Evolutionary conservation across 352 stramenopile species (phyloP).

Genomic region (Pythium folliculosum): DNA sequence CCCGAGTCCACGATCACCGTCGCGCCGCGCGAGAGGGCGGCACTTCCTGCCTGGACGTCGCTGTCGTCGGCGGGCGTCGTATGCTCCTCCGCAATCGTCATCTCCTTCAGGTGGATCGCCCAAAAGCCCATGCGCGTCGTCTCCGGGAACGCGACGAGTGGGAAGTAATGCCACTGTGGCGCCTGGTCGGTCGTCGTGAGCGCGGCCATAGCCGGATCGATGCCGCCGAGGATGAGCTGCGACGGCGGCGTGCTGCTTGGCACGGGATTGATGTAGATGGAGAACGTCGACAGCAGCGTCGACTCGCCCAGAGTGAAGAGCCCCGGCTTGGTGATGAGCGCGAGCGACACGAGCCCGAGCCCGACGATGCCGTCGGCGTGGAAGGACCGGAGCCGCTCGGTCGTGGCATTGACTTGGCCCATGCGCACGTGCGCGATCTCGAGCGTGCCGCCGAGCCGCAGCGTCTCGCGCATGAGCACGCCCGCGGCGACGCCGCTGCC

Average conservation of each 20-base stretch:
- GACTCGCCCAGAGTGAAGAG: constrained; percentile 33
- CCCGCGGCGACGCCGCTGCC: constrained; percentile 61
- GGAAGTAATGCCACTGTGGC: constrained; percentile 52
- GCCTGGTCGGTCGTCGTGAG: constrained; percentile 7
- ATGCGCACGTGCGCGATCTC: constrained; percentile 44
- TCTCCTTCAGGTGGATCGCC: constrained; percentile 46
- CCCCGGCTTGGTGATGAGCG: constrained; percentile 55
- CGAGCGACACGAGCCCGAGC: constrained; percentile 52
- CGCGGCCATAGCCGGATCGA: constrained; percentile 43
- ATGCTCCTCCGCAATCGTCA: constrained; percentile 24
- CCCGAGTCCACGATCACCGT: constrained; percentile 68
- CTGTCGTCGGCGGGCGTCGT: background rate
- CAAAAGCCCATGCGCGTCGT: constrained; percentile 49
- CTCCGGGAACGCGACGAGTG: constrained; percentile 43
- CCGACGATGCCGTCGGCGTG: constrained; percentile 70
- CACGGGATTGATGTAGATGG: constrained; percentile 67
- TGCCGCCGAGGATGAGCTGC: constrained; percentile 62
- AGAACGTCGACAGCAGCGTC: constrained; percentile 46
- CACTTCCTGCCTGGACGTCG: background rate
- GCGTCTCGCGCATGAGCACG: constrained; percentile 45
- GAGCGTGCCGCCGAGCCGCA: constrained; percentile 40
- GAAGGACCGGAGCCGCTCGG: constrained; percentile 49
- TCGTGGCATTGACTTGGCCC: constrained; percentile 48
- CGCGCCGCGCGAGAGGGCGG: constrained; percentile 24
- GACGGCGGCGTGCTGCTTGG: constrained; percentile 40